Percentiles rank a stretch among this genome's conserved stretches.
Evolutionary conservation across 805 yeast species (phyloP).

Genomic region (Isabelozyma rhagii): DNA sequence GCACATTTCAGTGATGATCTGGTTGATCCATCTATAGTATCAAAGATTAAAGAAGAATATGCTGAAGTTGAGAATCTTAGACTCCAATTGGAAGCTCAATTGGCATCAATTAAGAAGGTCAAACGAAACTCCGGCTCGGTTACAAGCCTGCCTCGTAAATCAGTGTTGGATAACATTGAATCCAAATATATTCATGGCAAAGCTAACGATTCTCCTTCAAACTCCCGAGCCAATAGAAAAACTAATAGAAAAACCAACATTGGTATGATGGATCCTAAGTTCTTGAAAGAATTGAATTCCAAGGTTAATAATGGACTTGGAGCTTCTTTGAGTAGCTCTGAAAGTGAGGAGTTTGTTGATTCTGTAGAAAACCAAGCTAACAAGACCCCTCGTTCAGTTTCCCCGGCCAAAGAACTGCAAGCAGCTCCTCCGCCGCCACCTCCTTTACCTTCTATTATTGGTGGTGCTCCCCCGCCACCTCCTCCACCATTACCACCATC

Average conservation of each 20-base stretch:
- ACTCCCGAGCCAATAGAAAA: slow-evolving; percentile 4
- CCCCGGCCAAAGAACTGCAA: neutral
- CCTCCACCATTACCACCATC: slow-evolving; percentile 20
- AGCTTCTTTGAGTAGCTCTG: slow-evolving; percentile 21
- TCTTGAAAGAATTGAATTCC: slow-evolving; percentile 50
- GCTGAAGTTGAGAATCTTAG: slow-evolving; percentile 41
- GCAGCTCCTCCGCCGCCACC: slow-evolving; percentile 26
- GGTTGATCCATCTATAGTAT: slow-evolving; percentile 33
- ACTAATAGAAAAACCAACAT: slow-evolving; percentile 27
- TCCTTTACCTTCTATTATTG: slow-evolving; percentile 15
- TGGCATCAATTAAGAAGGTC: slow-evolving; percentile 19
- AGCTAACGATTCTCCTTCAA: slow-evolving; percentile 17
- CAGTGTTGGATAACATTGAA: slow-evolving; percentile 33
- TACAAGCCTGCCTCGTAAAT: neutral
- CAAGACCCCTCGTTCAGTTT: slow-evolving; percentile 2
- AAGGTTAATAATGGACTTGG: slow-evolving; percentile 46
- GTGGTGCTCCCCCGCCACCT: slow-evolving; percentile 13
- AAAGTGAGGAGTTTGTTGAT: slow-evolving; percentile 10
- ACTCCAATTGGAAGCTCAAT: slow-evolving; percentile 37
- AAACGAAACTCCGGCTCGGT: slow-evolving; percentile 6
- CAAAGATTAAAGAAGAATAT: slow-evolving; percentile 39
- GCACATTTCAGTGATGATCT: slow-evolving; percentile 9
- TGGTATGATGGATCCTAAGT: slow-evolving; percentile 44
- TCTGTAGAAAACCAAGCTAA: neutral
- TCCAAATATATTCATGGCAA: slow-evolving; percentile 46